Evolutionary conservation across 2,329 filamentous ascomycete species (phyloP).

Genomic region (Xylariaceae sp.): DNA sequence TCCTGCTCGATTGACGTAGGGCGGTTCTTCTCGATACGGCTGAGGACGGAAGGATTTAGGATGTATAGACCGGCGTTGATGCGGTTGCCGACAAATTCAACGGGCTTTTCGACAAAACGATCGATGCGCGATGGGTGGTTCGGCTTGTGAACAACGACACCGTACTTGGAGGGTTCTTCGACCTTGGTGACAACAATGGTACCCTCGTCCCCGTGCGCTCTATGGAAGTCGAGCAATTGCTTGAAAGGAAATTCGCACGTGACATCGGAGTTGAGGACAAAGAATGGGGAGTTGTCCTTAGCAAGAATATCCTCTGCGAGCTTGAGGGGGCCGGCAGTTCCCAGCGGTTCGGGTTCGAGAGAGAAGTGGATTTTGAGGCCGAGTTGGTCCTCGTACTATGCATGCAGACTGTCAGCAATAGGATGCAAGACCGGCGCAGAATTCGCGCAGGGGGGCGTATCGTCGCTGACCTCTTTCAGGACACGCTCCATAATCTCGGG

Average conservation of each 20-base stretch:
- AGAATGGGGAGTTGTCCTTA: slow-evolving; percentile 94
- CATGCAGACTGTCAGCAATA: slow-evolving; percentile 9
- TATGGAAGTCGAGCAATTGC: slow-evolving; percentile 87
- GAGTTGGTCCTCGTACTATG: slow-evolving; percentile 82
- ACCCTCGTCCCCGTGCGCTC: slow-evolving; percentile 85
- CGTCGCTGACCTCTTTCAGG: slow-evolving; percentile 69
- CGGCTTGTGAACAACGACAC: slow-evolving; percentile 96
- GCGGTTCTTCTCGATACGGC: slow-evolving; percentile 82
- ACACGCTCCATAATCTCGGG: slow-evolving; percentile 96
- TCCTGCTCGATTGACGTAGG: slow-evolving; percentile 98
- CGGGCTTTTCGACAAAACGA: slow-evolving; percentile 98
- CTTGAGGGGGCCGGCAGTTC: slow-evolving; percentile 92
- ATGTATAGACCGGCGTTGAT: slow-evolving; percentile 99
- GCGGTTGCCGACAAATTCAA: slow-evolving; percentile 96
- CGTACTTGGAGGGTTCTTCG: slow-evolving; percentile 97
- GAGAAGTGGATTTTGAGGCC: slow-evolving; percentile 96
- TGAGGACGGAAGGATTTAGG: slow-evolving; percentile 84
- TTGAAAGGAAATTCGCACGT: slow-evolving; percentile 98
- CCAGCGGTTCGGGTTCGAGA: slow-evolving; percentile 90
- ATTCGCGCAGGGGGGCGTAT: slow-evolving; percentile 1
- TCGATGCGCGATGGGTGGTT: slow-evolving; percentile 89
- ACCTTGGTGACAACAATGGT: slow-evolving; percentile 99
- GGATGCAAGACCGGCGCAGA: slow-evolving; percentile 17
- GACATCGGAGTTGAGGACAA: slow-evolving; percentile 96
- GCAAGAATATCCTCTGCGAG: slow-evolving; percentile 86